phyloP scores from a whole-genome alignment of 306 rosid species.

The Abrus precatorius region DNA sequence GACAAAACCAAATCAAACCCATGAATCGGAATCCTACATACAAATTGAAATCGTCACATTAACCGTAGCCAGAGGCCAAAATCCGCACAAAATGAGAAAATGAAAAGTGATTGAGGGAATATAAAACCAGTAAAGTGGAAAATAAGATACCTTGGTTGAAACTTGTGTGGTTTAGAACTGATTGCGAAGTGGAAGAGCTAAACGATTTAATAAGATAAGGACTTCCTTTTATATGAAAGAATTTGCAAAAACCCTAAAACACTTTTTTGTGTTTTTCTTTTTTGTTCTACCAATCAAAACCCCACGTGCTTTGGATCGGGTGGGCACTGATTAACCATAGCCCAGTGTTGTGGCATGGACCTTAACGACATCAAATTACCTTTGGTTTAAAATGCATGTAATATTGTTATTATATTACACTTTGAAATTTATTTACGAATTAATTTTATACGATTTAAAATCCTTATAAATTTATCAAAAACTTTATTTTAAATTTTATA shows the following conservation, averaged over 20 bases:
- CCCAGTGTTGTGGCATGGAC: too few species aligned
- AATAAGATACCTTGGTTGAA: conserved; percentile 37
- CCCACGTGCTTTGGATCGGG: too few species aligned
- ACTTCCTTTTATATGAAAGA: conserved; percentile 40
- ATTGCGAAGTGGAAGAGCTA: conserved; percentile 28
- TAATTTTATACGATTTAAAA: too few species aligned
- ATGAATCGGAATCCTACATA: neutral
- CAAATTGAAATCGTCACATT: neutral
- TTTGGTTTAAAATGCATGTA: too few species aligned
- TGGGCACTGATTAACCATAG: too few species aligned
- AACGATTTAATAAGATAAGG: conserved; percentile 27
- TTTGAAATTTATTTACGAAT: too few species aligned
- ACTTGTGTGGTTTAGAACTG: neutral
- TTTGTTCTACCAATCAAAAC: too few species aligned
- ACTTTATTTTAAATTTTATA: too few species aligned
- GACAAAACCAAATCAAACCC: neutral
- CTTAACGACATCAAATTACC: too few species aligned
- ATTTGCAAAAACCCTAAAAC: conserved; percentile 42
- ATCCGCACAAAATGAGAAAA: neutral
- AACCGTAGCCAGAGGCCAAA: neutral
- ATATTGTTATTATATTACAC: too few species aligned
- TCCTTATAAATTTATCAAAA: too few species aligned
- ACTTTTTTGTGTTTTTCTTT: neutral
- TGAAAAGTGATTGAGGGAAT: neutral
- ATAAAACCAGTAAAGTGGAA: neutral